Evolutionary conservation across 768 basidiomycete genomes (phyloP), one percentile per base, ranked within the genome.

Genomic region (Coprinopsis sp.): DNA sequence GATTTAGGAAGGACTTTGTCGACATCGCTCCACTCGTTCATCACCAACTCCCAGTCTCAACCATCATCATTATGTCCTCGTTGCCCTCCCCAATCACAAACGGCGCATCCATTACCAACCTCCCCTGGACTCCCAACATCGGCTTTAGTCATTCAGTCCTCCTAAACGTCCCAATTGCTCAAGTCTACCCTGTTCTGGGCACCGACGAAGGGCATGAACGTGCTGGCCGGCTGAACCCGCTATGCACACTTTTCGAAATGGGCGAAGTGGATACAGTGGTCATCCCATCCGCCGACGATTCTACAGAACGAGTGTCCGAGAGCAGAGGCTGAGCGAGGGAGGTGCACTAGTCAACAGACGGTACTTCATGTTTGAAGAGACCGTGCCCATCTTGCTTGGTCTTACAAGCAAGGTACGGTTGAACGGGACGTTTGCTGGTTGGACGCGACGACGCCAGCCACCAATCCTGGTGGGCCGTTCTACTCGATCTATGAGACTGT

Each of bases 371-470:
- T 50, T 68, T 47, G 55, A 58, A 21, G 68, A 69, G 46, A 61
- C 56, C 3, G 56, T 70, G 4, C 57, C 67, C 7, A 24, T 69
- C 10, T 11, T 66, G 8, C 63, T 66, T 47, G 66, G 64, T 16
- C 29, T 64, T 2, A 33, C 63, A 25, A 52, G 27, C n/a, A 51
- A 54, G 14, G 59, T 69, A 2, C 36, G 44, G 2, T 36, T 69
- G n/a, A 43, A 37, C 24, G 70, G 66, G 2, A 62, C 62, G 6
- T 50, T 69, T 8, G 62, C 65, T 68, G 64, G 67, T 63, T 67
- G 25, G 54, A 64, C 13, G 45, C 54, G 2, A 51, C 50, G 6
- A 49, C 55, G 14, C 13, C 55, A 4, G 24, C 46, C 12, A 16
- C 47, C 27, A 40, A 43, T 3, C 7, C 42, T 14, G 43, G 37